Evolutionary conservation across 139 green algal species (phyloP).

Genomic region (Protoeuglena noctilucae): DNA sequence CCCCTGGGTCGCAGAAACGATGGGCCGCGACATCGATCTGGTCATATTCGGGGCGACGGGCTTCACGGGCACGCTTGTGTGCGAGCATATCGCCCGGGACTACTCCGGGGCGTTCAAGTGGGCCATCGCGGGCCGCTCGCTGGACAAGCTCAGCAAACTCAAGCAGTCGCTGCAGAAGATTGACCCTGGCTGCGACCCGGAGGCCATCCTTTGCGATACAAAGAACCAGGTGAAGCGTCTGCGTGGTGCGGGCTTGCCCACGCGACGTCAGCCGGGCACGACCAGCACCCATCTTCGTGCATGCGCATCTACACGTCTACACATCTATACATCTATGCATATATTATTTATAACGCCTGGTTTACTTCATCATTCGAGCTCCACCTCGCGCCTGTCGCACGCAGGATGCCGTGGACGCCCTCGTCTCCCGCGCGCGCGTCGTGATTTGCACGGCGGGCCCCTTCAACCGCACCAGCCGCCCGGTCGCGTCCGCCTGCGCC

Average conservation of each 20-base stretch:
- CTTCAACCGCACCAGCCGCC: conserved; percentile 39
- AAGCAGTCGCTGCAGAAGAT: conserved; percentile 12
- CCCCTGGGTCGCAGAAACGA: too few relatives aligned
- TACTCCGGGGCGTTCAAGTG: conserved; percentile 37
- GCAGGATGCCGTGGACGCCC: conserved; percentile 22
- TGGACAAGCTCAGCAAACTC: conserved; percentile 46
- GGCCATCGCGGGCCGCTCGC: conserved; percentile 63
- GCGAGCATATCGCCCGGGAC: conserved; percentile 44
- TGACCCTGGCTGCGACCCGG: neutral
- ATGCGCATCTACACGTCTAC: too few relatives aligned
- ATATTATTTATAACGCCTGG: too few relatives aligned
- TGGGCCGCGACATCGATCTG: too few relatives aligned
- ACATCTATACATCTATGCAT: too few relatives aligned
- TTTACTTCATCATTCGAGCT: too few relatives aligned
- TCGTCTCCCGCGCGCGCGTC: conserved; percentile 36
- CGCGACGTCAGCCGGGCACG: too few relatives aligned
- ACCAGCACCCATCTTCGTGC: too few relatives aligned
- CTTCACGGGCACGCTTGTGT: conserved; percentile 51
- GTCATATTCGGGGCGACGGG: conserved; percentile 59
- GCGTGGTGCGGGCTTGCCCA: too few relatives aligned
- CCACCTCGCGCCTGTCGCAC: conserved; percentile 20
- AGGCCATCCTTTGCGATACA: neutral
- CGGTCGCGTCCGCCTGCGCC: conserved; percentile 57
- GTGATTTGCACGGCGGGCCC: conserved; percentile 57
- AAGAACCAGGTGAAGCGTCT: too few relatives aligned